These are phyloP conservation scores for Amorphotheca resinae DNA, from an alignment of 495 filamentous ascomycete genomes.

Conservation along the genomic window DNA sequence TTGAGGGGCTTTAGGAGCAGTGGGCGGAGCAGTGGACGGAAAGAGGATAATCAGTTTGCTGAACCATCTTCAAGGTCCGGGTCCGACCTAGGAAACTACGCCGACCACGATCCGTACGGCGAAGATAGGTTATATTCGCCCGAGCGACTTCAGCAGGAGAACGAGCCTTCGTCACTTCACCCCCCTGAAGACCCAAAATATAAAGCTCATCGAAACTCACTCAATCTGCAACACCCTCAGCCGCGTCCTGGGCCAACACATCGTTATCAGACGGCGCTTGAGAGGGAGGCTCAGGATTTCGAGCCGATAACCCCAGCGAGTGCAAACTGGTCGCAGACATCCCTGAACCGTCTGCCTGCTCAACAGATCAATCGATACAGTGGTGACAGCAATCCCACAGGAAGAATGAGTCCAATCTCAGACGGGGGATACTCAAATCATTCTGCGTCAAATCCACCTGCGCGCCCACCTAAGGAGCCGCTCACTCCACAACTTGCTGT, in stretches of 20 bases:
- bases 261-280: slow-evolving; percentile 68
- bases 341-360: slow-evolving; percentile 20
- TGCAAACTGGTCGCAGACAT: slow-evolving; percentile 51
- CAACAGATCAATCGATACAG: slow-evolving; percentile 29
- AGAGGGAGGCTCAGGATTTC: slow-evolving; percentile 65
- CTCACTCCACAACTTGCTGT: slow-evolving; percentile 18
- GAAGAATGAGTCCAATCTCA: slow-evolving; percentile 27
- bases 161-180: slow-evolving; percentile 47
- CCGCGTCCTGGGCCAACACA: slow-evolving; percentile 72
- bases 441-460: slow-evolving; percentile 22
- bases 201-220: slow-evolving; percentile 75
- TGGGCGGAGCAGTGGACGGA: slow-evolving; percentile 33
- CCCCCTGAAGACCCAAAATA: slow-evolving; percentile 84
- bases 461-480: slow-evolving; percentile 42
- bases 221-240: slow-evolving; percentile 84
- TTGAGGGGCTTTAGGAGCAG: slow-evolving; percentile 38
- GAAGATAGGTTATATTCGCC: slow-evolving; percentile 59
- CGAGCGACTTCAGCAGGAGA: slow-evolving; percentile 25
- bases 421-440: slow-evolving; percentile 27
- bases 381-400: slow-evolving; percentile 26
- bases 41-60: slow-evolving; percentile 29
- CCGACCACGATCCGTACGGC: slow-evolving; percentile 51
- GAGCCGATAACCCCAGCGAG: slow-evolving; percentile 56
- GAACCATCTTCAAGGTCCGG: slow-evolving; percentile 50
- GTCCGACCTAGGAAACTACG: slow-evolving; percentile 54